Base-by-base conservation (phyloP, 768 basidiomycete genomes). In the Omphalotus guepiniiformis region DNA sequence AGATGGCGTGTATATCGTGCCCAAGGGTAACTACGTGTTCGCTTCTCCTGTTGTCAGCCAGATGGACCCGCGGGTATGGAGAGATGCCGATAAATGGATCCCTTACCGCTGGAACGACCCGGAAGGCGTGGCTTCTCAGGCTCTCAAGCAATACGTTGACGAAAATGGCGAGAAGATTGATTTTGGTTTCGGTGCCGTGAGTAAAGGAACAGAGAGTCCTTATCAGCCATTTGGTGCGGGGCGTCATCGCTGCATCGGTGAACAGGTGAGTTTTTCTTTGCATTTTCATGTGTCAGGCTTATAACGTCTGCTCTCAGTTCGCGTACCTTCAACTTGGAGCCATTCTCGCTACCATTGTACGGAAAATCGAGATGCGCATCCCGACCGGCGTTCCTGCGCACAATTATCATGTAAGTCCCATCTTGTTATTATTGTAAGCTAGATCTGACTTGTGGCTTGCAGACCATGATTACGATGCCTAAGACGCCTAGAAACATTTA, bases 191-290 rank as follows among this genome's bases (percentile, higher is more conserved):
- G 96, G 96, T 44, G 80, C 84, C 51, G 88, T 99, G 42, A 90
- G 86, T 71, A 97, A 97, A 70, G 94, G 94, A 41, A 97, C 94
- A 5, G 90, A 94, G 48, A 90, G 86, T 56, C 92, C 91, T 40
- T 97, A 98, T 64, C 90, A 96, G 63, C 96, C 96, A 2, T 99
- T 99, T 58, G 96, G 96, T 52, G 95, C 96, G 42, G 96, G 96
- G 23, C 78, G 89, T 58, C 95, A 97, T 71, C 76, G 94, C 54
- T 98, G 91, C 65, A 94, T 97, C 51, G 91, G 93, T 53, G 93
- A 94, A 69, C 87, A 85, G 71, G 84, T 83, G 38, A 37, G 72
- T 65, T 43, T 3, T 2, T 39, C 11, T 15, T 50, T 12, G 47
- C 15, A 43, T 39, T 18, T 19, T 28, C 36, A 12, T 6, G 6